Evolutionary conservation across 2,329 filamentous ascomycete species (phyloP).

Genomic region (Aureobasidium zeae): DNA sequence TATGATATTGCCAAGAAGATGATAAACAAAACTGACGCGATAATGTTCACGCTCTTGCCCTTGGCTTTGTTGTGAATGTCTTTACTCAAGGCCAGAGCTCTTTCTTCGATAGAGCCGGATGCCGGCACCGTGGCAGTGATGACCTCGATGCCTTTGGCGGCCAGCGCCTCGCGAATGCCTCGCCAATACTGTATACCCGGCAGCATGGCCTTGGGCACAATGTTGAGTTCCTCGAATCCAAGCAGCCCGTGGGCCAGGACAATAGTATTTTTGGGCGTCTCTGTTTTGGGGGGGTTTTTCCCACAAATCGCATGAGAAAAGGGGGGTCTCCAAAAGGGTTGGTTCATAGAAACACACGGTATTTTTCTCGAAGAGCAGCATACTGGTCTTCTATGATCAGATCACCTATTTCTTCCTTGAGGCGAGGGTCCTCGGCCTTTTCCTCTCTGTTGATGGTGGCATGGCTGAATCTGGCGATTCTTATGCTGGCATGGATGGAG

Average conservation of each 20-base stretch:
- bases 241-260: conserved; percentile 57
- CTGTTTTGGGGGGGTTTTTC: conserved; percentile 21
- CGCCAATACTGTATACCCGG: conserved; percentile 57
- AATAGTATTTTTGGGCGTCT: conserved; percentile 46
- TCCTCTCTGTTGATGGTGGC: neutral
- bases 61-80: conserved; percentile 45
- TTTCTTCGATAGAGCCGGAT: conserved; percentile 49
- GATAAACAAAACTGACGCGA: conserved; percentile 43
- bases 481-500: neutral
- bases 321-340: neutral
- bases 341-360: conserved; percentile 40
- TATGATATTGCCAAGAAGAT: no score
- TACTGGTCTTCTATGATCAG: conserved; percentile 50
- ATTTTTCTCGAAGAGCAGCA: conserved; percentile 48
- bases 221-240: conserved; percentile 54
- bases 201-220: conserved; percentile 30
- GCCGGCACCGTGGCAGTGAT: conserved; percentile 52
- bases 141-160: conserved; percentile 49
- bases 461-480: conserved; percentile 2
- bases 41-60: conserved; percentile 54
- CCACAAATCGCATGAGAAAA: no score
- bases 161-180: conserved; percentile 51
- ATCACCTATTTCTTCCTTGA: neutral
- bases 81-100: conserved; percentile 45
- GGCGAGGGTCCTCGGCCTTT: conserved; percentile 10